Conservation (phyloP, 768 basidiomycete genomes). For the Lentinula aciculospora region DNA sequence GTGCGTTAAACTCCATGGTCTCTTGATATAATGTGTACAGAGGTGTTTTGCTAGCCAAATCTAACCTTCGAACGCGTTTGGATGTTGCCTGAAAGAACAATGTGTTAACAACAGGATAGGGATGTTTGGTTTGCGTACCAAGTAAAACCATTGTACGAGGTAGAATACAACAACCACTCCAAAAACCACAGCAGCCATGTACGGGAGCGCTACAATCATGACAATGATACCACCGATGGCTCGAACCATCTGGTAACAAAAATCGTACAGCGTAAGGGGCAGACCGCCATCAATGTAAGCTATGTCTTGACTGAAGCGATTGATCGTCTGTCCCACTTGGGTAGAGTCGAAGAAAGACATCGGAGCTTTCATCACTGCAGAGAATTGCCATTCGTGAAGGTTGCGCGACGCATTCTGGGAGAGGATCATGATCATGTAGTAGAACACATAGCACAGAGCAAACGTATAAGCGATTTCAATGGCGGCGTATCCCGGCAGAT, state of each 20-base stretch:
- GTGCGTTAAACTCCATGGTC: constrained; percentile 9
- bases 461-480: constrained; percentile 9
- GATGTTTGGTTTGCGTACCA: constrained; percentile 18
- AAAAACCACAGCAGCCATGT: constrained; percentile 49
- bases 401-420: constrained; percentile 10
- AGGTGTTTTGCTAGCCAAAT: constrained; percentile 26
- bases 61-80: constrained; percentile 30
- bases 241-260: constrained; percentile 35
- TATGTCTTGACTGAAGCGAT: constrained; percentile 39
- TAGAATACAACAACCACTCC: constrained; percentile 40
- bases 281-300: constrained; percentile 27
- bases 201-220: constrained; percentile 46
- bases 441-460: constrained; percentile 8
- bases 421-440: constrained; percentile 10
- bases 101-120: constrained; percentile 40
- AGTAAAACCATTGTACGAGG: constrained; percentile 14
- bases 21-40: constrained; percentile 33
- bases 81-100: constrained; percentile 50
- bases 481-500: constrained; percentile 6
- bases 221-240: constrained; percentile 50
- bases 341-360: constrained; percentile 51
- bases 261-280: constrained; percentile 45
- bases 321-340: constrained; percentile 39
- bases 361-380: constrained; percentile 48
- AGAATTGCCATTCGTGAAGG: constrained; percentile 23